Base-by-base conservation (phyloP, 1,284 basidiomycete species). In the Mycosarcoma mackinlayi region DNA sequence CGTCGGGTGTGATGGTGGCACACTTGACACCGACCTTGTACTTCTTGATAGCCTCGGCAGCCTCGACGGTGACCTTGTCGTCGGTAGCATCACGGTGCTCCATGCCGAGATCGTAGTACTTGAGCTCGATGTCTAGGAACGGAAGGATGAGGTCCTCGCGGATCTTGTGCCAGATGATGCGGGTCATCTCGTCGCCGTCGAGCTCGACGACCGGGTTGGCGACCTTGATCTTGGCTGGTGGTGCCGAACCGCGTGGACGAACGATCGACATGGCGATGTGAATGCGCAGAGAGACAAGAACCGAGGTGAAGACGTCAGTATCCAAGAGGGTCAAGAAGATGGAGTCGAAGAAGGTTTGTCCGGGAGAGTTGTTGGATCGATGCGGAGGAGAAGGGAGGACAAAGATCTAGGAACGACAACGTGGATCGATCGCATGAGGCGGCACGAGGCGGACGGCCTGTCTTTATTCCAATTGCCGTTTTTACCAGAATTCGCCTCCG, bases 1-100 rank as follows among this genome's bases (percentile, higher is more conserved):
- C 95, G 82, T 98, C 95, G 13, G 95, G 95, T 4, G 95, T 98
- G 86, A 98, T 98, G 51, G 95, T 98, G 48, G 96, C 95, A 85
- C 95, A 98, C 85, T 83, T 83, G 73, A 82, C 75, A 54, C 78
- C 82, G 39, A 83, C 82, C 58, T 77, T 76, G 76, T 83, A 80
- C 68, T 79, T 77, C 56, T 79, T 76, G 63, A 79, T 82, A 42
- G 94, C 94, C 80, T 97, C 89, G 14, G 96, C 94, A 28, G 94
- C 91, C 14, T 97, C 94, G 69, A 93, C 84, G 16, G 96, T 98
- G 51, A 98, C 90, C 84, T 92, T 86, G 86, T 98, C 96, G 79
- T 94, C 89, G 35, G 96, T 98, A 76, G 90, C 86, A 84, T 97
- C 93, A 64, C 94, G 90, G 85, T 91, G 87, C 85, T 94, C 92